These are phyloP conservation scores for Geosmithia flava DNA, from an alignment of 2,329 filamentous ascomycete genomes.

Conservation along the genomic window DNA sequence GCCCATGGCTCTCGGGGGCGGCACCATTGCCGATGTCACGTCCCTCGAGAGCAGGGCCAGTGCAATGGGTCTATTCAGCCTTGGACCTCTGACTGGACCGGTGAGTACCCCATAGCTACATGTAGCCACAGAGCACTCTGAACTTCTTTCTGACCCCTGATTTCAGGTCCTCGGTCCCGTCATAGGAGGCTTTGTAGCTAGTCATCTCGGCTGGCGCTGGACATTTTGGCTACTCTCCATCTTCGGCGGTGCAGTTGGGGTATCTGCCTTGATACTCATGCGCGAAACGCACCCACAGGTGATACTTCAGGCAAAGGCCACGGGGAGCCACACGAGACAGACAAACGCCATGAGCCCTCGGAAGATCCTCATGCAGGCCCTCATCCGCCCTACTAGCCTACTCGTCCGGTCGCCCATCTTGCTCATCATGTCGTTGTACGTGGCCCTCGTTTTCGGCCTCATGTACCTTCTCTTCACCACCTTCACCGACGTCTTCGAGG, in stretches of 20 bases:
- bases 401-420: not conserved
- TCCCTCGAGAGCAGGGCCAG: constrained; percentile 42
- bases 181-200: constrained; percentile 31
- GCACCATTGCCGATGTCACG: constrained; percentile 51
- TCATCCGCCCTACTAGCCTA: constrained; percentile 7
- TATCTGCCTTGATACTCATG: constrained; percentile 8
- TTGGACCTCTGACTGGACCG: constrained; percentile 47
- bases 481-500: constrained; percentile 42
- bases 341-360: constrained; percentile 5
- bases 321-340: constrained; percentile 7
- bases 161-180: constrained; percentile 10
- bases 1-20: constrained; percentile 52
- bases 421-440: constrained; percentile 26
- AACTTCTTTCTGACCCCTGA: not conserved
- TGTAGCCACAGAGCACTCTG: not conserved
- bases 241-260: constrained; percentile 2
- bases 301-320: constrained; percentile 16
- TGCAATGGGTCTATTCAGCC: constrained; percentile 49
- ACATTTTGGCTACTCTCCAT: constrained; percentile 37
- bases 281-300: constrained; percentile 15
- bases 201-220: constrained; percentile 36
- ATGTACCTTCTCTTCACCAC: constrained; percentile 43
- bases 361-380: constrained; percentile 34
- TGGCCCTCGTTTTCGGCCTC: constrained; percentile 49
- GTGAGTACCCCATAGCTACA: no score